Percentiles rank a stretch among this genome's conserved stretches.
Evolutionary conservation across 2,329 filamentous ascomycete genomes (phyloP).

Genomic region (Didymellaceae sp.): DNA sequence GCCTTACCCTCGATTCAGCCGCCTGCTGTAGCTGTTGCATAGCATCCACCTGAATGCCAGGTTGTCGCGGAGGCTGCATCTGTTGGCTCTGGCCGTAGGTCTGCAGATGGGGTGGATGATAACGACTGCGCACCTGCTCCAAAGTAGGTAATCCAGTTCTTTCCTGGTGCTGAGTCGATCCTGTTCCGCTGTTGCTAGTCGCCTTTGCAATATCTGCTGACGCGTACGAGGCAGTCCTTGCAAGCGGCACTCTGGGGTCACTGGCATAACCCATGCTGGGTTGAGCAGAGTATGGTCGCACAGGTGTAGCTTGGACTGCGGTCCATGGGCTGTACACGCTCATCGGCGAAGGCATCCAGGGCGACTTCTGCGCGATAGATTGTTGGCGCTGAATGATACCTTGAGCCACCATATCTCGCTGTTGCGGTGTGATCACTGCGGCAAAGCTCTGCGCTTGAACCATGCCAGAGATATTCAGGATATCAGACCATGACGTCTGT

Average conservation of each 20-base stretch:
- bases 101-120: not conserved
- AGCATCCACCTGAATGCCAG: too few relatives aligned
- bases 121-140: not conserved
- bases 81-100: too few relatives aligned
- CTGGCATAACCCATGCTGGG: not conserved
- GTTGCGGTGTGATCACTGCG: not conserved
- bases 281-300: not conserved
- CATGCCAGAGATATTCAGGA: not conserved
- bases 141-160: not conserved
- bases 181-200: too few relatives aligned
- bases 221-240: too few relatives aligned
- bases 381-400: not conserved
- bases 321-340: too few relatives aligned
- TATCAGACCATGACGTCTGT: too few relatives aligned
- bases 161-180: too few relatives aligned
- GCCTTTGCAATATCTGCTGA: too few relatives aligned
- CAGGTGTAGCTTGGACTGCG: not conserved
- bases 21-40: too few relatives aligned
- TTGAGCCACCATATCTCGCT: not conserved
- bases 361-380: not conserved
- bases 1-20: too few relatives aligned
- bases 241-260: not conserved
- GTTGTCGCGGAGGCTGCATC: too few relatives aligned
- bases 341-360: too few relatives aligned
- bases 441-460: slow-evolving; percentile 4